These are phyloP conservation scores for Polytrichum commune DNA, from an alignment of 225 moss, liverwort and hornwort species.

Conservation along the genomic window DNA sequence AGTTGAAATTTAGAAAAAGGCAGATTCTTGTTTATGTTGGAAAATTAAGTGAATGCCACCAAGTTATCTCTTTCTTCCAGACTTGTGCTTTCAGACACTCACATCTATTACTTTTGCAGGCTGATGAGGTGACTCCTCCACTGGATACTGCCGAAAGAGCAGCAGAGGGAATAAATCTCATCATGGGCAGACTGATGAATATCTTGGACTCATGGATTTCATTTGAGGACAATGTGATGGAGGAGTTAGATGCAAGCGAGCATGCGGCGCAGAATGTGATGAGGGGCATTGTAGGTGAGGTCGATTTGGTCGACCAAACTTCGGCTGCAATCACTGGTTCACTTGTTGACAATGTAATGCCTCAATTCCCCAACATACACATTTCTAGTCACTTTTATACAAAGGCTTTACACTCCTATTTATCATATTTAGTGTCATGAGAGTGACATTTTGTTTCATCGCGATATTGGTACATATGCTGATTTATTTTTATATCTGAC, in stretches of 20 bases:
- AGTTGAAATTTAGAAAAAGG: too few relatives aligned
- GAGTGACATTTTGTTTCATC: too few relatives aligned
- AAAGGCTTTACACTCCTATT: not conserved
- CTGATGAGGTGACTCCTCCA: constrained; percentile 24
- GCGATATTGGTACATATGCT: too few relatives aligned
- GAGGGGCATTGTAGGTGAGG: constrained; percentile 19
- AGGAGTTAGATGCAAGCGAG: constrained; percentile 26
- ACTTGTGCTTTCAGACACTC: too few relatives aligned
- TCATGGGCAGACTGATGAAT: constrained; percentile 41
- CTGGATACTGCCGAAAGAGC: constrained; percentile 12
- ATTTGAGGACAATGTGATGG: constrained; percentile 45
- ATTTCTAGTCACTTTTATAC: not conserved
- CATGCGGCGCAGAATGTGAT: constrained; percentile 29
- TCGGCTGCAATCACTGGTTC: not conserved
- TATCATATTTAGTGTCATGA: too few relatives aligned
- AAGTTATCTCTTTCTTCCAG: too few relatives aligned
- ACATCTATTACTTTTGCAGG: constrained; percentile 11
- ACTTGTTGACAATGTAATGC: constrained; percentile 27
- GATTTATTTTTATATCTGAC: too few relatives aligned
- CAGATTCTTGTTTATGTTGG: too few relatives aligned
- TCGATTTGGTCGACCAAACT: constrained; percentile 24
- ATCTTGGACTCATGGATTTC: constrained; percentile 42
- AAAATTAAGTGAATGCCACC: too few relatives aligned
- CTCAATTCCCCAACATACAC: not conserved
- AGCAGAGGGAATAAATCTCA: constrained; percentile 26